These are phyloP conservation scores for Verticillium albo-atrum DNA, from an alignment of 2,329 filamentous ascomycete species.

Conservation along the genomic window DNA sequence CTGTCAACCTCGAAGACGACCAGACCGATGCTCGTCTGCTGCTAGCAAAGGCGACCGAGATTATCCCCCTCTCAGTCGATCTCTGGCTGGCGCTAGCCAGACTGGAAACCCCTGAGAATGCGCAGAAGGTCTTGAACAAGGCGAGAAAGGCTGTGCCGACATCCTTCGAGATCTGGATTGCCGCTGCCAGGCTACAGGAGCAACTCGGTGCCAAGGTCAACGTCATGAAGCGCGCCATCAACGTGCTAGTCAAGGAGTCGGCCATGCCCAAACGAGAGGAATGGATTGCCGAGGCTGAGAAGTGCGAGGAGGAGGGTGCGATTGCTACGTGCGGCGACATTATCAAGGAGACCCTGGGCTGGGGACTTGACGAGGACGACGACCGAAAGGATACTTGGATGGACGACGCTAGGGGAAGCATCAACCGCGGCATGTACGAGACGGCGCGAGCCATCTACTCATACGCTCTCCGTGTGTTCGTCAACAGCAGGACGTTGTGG, in stretches of 20 bases:
- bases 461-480: constrained; percentile 84
- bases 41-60: constrained; percentile 90
- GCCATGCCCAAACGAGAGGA: constrained; percentile 97
- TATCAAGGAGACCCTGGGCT: constrained; percentile 87
- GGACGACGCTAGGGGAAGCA: constrained; percentile 83
- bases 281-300: constrained; percentile 93
- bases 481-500: constrained; percentile 84
- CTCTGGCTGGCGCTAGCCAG: constrained; percentile 92
- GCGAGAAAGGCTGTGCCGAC: constrained; percentile 91
- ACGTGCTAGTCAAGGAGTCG: constrained; percentile 81
- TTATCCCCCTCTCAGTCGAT: constrained; percentile 90
- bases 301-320: constrained; percentile 89
- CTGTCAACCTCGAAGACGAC: constrained; percentile 92
- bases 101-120: constrained; percentile 83
- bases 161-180: constrained; percentile 95
- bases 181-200: constrained; percentile 85
- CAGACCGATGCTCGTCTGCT: constrained; percentile 81
- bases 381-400: constrained; percentile 95
- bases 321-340: constrained; percentile 84
- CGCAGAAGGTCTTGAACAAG: constrained; percentile 91
- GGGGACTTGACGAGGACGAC: constrained; percentile 91
- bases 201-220: constrained; percentile 61
- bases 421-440: constrained; percentile 76
- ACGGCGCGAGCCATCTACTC: constrained; percentile 92
- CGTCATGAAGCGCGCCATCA: constrained; percentile 89